Evolutionary conservation across 1,284 basidiomycete genomes (phyloP), one percentile per base, ranked within the genome.

Genomic region (Cutaneotrichosporon mucoides): DNA sequence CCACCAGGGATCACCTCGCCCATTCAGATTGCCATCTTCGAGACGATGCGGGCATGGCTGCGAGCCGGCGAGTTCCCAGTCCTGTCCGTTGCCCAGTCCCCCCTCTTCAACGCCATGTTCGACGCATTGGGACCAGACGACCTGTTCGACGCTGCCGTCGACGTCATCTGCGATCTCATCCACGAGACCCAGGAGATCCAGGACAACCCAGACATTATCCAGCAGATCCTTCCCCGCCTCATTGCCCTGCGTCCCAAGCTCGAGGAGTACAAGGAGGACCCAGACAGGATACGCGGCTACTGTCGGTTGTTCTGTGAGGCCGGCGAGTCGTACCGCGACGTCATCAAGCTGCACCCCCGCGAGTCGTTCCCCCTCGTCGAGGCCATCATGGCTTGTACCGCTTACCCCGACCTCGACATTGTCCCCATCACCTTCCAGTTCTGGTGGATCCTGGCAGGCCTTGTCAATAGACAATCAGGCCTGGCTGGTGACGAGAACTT

Each of bases 181-280:
- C 93, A 98, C 77, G 96, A 99, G 76, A 99, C 96, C 0, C 95
- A 98, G 78, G 96, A 99, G 77, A 84, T 97, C 34, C 88, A 96
- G 64, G 95, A 99, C 52, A 95, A 94, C 73, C 89, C 94, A 85
- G 79, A 84, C 12, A 85, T 90, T 64, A 93, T 99, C 66, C 84
- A 96, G 73, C 81, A 87, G 60, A 87, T 99, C 56, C 86, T 99
- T 0, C 90, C 92, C 0, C 83, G 84, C 16, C 82, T 97, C 45
- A 87, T 94, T 57, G 84, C 83, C 2, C 78, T 97, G 44, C 85
- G 84, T 59, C 82, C 85, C 1, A 81, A 83, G 61, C 80, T 97
- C 49, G 72, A 76, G 35, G 73, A 73, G 53, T 79, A 81, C 56
- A 73, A 75, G 40, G 89, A 92, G 10, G 92, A 98, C 71, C 81